These are phyloP conservation scores for Zea luxurians DNA, from an alignment of 176 grass and related monocot species.

Conservation along the genomic window DNA sequence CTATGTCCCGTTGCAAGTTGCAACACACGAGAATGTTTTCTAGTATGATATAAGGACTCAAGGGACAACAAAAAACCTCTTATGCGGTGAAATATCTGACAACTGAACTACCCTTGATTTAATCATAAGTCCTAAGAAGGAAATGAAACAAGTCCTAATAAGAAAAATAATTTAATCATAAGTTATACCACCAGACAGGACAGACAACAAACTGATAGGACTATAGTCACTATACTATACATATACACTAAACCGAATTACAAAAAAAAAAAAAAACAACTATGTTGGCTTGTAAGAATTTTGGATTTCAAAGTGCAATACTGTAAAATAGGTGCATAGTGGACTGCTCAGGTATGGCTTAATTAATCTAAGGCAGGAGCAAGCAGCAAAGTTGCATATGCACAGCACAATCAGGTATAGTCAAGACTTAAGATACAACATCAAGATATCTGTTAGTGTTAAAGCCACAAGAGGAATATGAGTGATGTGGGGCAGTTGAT, in stretches of 20 bases:
- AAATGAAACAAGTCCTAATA: background rate
- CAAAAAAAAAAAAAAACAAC: background rate
- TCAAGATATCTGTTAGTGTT: background rate
- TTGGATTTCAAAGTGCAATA: background rate
- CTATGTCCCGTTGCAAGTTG: background rate
- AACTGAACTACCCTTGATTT: background rate
- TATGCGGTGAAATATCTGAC: background rate
- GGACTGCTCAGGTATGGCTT: constrained; percentile 15
- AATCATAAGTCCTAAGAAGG: background rate
- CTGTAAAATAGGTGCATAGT: background rate
- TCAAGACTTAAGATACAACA: background rate
- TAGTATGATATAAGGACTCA: background rate
- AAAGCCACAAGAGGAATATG: constrained; percentile 1
- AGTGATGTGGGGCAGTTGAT: background rate
- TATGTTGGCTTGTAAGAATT: background rate
- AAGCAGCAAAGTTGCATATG: constrained; percentile 6
- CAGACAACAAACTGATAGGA: background rate
- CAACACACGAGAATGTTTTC: background rate
- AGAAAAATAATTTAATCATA: background rate
- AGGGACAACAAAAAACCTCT: background rate
- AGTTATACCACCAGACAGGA: background rate
- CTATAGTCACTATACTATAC: constrained; percentile 1
- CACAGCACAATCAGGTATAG: background rate
- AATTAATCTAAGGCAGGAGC: constrained; percentile 14
- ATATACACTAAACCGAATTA: background rate